Base-by-base conservation (phyloP, 1,284 basidiomycete genomes). In the Inonotus obliquus region DNA sequence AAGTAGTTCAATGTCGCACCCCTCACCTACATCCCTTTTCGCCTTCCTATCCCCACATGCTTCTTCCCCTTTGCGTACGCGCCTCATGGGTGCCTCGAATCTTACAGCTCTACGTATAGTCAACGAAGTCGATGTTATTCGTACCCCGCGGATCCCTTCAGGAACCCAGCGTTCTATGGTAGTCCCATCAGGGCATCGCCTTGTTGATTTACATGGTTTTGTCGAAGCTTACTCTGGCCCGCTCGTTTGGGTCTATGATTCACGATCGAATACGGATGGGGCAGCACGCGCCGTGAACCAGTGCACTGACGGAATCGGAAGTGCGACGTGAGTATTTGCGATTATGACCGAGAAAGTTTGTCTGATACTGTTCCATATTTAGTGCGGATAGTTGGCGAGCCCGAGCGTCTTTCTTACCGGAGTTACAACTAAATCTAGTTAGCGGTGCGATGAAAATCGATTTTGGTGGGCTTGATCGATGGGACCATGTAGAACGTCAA, bases 331-430 rank as follows among this genome's bases (percentile, higher is more conserved):
- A 73, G 86, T 79, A 27, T 27, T 59, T 48, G 17, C 51, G n/a
- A n/a, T n/a, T n/a, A n/a, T 45, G 9, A 37, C 21, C 37, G 23
- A 11, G 48, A 14, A 23, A 25, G 25, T 49, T n/a, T 25, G 9
- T 23, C 48, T 13, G 49, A 9, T 48, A 53, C 41, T 49, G 27
- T 6, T 60, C 17, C 27, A 23, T 29, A n/a, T 62, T 54, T 71
- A 91, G 89, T 23, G 89, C 81, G 23, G 89, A 92, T 67, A 91
- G 88, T 67, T 92, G 89, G 88, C 81, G 89, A 29, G 86, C 85
- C 10, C 78, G 84, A 58, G 86, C 78, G 2, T 76, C 82, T 37
- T 87, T 89, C 69, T 81, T 91, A 7, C 82, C 80, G 64, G 89
- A 90, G 70, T 76, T 91, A 37, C 89, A 91, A 68, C 80, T 86